phyloP scores from a whole-genome alignment of 306 rosid genomes.

The Carpinus fangiana region DNA sequence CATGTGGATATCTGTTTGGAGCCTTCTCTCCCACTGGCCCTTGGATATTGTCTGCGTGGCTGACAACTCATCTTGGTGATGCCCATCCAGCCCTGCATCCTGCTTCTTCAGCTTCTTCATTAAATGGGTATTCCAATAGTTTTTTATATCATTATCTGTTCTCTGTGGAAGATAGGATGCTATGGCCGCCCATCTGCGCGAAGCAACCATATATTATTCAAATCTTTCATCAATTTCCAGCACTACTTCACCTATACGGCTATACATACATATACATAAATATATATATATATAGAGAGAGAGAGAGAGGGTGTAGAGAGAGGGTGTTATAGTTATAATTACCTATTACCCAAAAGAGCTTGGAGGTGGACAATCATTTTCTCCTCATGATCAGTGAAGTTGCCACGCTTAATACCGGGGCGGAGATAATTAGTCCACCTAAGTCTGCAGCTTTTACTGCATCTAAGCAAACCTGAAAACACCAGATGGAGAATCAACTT shows the following conservation, averaged over 20 bases:
- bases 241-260: no score
- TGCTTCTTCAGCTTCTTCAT: constrained; percentile 49
- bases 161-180: constrained; percentile 71
- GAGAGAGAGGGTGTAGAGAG: neutral
- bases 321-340: neutral
- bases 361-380: constrained; percentile 88
- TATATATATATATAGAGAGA: neutral
- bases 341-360: constrained; percentile 93
- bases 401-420: constrained; percentile 86
- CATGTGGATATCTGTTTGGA: constrained; percentile 83
- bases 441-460: constrained; percentile 93
- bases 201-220: neutral
- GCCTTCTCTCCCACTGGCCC: constrained; percentile 96
- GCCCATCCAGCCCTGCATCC: constrained; percentile 28
- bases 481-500: no score
- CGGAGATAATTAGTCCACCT: constrained; percentile 95
- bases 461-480: constrained; percentile 72
- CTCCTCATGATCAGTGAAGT: constrained; percentile 81
- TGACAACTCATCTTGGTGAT: constrained; percentile 25
- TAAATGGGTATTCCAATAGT: constrained; percentile 69
- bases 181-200: constrained; percentile 73
- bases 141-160: constrained; percentile 68
- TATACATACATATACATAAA: no score
- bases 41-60: constrained; percentile 42
- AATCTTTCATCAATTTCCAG: no score